These are phyloP conservation scores for Chrysoporthe austroafricana DNA, from an alignment of 2,329 filamentous ascomycete genomes.

Conservation along the genomic window DNA sequence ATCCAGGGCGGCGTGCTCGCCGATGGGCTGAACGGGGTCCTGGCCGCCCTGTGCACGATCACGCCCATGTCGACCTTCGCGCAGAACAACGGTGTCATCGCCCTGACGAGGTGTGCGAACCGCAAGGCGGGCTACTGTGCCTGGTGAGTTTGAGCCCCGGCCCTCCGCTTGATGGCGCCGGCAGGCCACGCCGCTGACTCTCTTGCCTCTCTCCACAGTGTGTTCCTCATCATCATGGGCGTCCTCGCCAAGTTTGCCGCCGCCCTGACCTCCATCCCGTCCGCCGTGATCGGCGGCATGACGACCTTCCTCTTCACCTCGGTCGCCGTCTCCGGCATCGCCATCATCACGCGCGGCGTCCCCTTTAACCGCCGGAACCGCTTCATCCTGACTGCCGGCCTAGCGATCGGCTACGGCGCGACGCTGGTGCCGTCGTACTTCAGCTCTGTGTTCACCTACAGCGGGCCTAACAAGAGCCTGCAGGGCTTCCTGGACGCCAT, in stretches of 20 bases:
- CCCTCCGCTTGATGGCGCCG: too few relatives aligned
- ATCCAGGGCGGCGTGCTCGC: conserved; percentile 81
- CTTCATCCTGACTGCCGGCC: conserved; percentile 77
- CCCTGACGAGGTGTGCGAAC: conserved; percentile 80
- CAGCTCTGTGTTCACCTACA: conserved; percentile 71
- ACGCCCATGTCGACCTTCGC: conserved; percentile 81
- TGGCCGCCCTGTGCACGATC: conserved; percentile 78
- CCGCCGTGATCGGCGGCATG: conserved; percentile 69
- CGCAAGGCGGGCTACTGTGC: conserved; percentile 79
- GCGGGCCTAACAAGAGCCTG: conserved; percentile 67
- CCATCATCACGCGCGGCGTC: conserved; percentile 71
- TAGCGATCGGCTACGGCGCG: conserved; percentile 74
- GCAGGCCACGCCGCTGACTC: background rate
- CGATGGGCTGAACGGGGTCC: conserved; percentile 75
- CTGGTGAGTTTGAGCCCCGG: conserved; percentile 45
- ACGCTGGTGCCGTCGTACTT: conserved; percentile 72
- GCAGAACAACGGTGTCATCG: conserved; percentile 85
- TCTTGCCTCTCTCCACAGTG: conserved; percentile 39
- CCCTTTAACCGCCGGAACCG: conserved; percentile 79
- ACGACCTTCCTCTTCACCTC: conserved; percentile 80
- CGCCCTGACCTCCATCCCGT: conserved; percentile 75
- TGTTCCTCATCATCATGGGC: conserved; percentile 80
- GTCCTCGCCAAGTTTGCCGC: conserved; percentile 84
- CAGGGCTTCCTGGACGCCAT: conserved; percentile 77
- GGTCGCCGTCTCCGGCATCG: conserved; percentile 76